Conservation (phyloP, 2,329 filamentous ascomycete species). For the Colletotrichum endophyticum region DNA sequence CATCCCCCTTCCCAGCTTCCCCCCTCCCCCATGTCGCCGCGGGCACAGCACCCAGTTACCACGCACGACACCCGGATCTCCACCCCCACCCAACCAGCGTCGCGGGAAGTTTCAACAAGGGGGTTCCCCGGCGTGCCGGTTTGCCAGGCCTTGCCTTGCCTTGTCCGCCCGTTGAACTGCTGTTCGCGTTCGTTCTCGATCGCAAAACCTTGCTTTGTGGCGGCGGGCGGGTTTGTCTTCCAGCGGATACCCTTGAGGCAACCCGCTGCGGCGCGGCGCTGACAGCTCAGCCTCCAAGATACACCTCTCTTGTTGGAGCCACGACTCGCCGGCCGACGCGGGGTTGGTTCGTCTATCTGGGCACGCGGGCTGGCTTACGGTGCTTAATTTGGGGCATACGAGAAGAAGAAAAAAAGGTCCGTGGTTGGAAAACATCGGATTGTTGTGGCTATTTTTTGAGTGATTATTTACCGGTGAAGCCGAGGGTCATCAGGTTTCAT, state of each 20-base stretch:
- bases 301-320: background rate
- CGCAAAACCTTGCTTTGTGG: background rate
- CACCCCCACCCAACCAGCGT: constrained; percentile 6
- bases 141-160: background rate
- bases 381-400: background rate
- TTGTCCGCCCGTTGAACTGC: background rate
- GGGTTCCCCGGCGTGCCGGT: background rate
- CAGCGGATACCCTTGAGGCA: background rate
- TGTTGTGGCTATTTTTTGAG: background rate
- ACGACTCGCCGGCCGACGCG: background rate
- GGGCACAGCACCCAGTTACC: background rate
- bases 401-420: background rate
- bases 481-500: background rate
- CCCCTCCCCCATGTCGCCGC: background rate
- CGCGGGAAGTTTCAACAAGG: constrained; percentile 4
- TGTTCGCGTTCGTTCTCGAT: background rate
- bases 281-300: background rate
- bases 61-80: background rate
- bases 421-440: background rate
- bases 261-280: background rate
- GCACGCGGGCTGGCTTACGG: background rate
- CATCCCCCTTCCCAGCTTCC: background rate
- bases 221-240: background rate
- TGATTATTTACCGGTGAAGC: background rate
- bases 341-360: background rate